Conservation (phyloP, 2,329 filamentous ascomycete genomes). For the Pseudocercospora pini-densiflorae region DNA sequence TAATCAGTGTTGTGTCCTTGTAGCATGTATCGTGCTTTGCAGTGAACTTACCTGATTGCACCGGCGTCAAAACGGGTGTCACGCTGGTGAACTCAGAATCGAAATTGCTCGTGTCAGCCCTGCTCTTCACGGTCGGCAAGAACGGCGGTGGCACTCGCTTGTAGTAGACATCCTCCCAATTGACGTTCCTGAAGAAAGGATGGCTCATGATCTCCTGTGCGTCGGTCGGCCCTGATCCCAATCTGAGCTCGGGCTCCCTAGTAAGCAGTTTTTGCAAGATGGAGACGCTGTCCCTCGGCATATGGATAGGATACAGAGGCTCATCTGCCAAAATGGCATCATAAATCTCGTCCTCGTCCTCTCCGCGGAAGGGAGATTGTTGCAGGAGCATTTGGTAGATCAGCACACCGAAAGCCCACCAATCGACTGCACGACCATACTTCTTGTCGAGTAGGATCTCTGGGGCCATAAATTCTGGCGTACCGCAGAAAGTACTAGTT, state of each 20-base stretch:
- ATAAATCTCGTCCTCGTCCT: slow-evolving; percentile 99
- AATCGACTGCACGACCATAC: slow-evolving; percentile 95
- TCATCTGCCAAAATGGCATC: slow-evolving; percentile 98
- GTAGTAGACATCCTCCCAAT: slow-evolving; percentile 98
- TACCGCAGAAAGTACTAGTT: slow-evolving; percentile 98
- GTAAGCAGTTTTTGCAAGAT: slow-evolving; percentile 97
- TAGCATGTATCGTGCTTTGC: background rate
- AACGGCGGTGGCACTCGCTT: slow-evolving; percentile 91
- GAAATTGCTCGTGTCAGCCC: slow-evolving; percentile 99
- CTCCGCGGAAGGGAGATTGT: slow-evolving; percentile 97
- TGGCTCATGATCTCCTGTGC: slow-evolving; percentile 99
- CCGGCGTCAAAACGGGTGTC: slow-evolving; percentile 93
- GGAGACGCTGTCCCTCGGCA: slow-evolving; percentile 96
- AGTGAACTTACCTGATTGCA: slow-evolving; percentile 82
- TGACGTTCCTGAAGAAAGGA: slow-evolving; percentile 96
- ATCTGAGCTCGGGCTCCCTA: slow-evolving; percentile 87
- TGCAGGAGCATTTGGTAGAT: slow-evolving; percentile 99
- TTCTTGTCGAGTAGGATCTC: slow-evolving; percentile 99
- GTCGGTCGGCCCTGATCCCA: slow-evolving; percentile 94
- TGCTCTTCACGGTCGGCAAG: slow-evolving; percentile 83
- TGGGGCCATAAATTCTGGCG: slow-evolving; percentile 99
- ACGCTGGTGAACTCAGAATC: slow-evolving; percentile 99
- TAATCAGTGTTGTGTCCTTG: slow-evolving; percentile 30
- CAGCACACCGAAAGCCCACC: slow-evolving; percentile 99
- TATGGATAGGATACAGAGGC: slow-evolving; percentile 96